Evolutionary conservation across 2,329 filamentous ascomycete species (phyloP).

Genomic region (Graphilbum ipis-grandicollis): DNA sequence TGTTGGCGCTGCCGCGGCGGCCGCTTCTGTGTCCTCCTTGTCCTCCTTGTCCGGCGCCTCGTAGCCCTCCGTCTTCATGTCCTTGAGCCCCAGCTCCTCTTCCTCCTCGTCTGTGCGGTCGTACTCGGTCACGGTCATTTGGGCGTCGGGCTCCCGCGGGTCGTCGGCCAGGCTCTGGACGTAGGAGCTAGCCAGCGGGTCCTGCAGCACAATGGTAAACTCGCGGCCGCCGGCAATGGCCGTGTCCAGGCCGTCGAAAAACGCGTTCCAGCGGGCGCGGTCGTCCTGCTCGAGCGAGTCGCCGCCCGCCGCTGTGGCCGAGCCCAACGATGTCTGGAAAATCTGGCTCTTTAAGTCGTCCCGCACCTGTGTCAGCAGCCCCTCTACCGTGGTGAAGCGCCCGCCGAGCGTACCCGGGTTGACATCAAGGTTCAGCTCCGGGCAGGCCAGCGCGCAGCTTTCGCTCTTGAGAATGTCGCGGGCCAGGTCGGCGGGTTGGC

Average conservation of each 20-base stretch:
- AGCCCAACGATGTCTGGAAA: no score
- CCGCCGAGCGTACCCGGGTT: slow-evolving; percentile 90
- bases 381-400: slow-evolving; percentile 92
- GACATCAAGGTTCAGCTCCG: slow-evolving; percentile 72
- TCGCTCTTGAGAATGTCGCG: slow-evolving; percentile 95
- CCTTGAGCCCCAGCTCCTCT: slow-evolving; percentile 74
- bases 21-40: no score
- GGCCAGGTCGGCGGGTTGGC: slow-evolving; percentile 54
- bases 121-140: slow-evolving; percentile 70
- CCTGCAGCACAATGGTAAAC: slow-evolving; percentile 70
- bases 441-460: slow-evolving; percentile 71
- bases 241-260: slow-evolving; percentile 59
- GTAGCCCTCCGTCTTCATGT: slow-evolving; percentile 89
- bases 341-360: slow-evolving; percentile 79
- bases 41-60: slow-evolving; percentile 35
- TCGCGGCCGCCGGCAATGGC: slow-evolving; percentile 67
- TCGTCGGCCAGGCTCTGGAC: slow-evolving; percentile 77
- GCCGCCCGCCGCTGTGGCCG: slow-evolving; percentile 36
- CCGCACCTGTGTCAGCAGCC: slow-evolving; percentile 78
- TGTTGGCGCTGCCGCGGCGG: neutral
- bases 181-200: slow-evolving; percentile 84
- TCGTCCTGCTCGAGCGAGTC: slow-evolving; percentile 57
- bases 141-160: slow-evolving; percentile 50
- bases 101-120: slow-evolving; percentile 80
- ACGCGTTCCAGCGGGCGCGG: slow-evolving; percentile 57